Evolutionary conservation across 2,329 filamentous ascomycete genomes (phyloP).

Genomic region (Aotearoamyces nothofagi): DNA sequence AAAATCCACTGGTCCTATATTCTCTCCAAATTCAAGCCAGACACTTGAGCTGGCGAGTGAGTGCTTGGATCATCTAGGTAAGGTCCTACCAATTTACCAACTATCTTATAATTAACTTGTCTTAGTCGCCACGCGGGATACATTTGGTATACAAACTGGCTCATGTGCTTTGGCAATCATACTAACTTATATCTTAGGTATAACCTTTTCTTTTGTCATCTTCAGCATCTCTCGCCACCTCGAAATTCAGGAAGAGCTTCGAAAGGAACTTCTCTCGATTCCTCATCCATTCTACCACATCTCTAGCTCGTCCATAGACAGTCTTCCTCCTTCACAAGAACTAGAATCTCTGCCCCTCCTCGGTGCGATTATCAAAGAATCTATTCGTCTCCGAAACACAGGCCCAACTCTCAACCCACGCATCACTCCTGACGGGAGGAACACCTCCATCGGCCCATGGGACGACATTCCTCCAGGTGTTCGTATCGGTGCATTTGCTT

Average conservation of each 20-base stretch:
- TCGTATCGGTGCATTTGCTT: constrained; percentile 34
- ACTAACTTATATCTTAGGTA: no score
- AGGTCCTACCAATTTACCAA: no score
- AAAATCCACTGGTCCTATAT: no score
- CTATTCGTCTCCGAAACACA: constrained; percentile 37
- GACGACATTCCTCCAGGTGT: constrained; percentile 32
- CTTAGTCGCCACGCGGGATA: no score
- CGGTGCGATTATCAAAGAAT: constrained; percentile 41
- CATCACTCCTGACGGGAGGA: constrained; percentile 28
- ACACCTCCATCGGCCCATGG: constrained; percentile 18
- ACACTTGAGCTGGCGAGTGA: no score
- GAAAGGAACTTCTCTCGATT: constrained; percentile 28
- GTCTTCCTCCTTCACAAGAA: constrained; percentile 24
- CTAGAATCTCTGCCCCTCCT: constrained; percentile 36
- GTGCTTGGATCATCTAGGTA: no score
- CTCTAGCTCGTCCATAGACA: constrained; percentile 17
- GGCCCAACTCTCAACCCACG: constrained; percentile 40
- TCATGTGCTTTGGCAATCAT: no score
- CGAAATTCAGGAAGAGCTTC: constrained; percentile 24
- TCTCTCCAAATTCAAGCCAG: no score
- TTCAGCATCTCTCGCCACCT: no score
- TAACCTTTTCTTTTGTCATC: no score
- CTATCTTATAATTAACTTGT: no score
- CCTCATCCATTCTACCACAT: constrained; percentile 17
- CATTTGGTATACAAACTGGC: no score